Evolutionary conservation across 1,139 yeast genomes (phyloP).

Genomic region (Candida tetrigidarum): DNA sequence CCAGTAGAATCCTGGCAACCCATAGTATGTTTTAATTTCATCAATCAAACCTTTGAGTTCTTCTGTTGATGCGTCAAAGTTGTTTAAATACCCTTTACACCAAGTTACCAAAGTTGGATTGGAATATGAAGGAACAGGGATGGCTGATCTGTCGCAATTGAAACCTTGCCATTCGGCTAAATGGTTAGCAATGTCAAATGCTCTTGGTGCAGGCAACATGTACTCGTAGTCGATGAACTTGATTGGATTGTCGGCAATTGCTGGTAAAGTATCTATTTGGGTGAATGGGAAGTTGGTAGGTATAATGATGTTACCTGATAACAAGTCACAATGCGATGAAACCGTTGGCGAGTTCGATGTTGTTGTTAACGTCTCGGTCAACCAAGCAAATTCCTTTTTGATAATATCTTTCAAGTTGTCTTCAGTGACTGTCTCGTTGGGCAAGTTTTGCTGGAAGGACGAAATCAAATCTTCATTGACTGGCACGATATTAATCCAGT

Average conservation of each 20-base stretch:
- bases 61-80: conserved; percentile 27
- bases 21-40: conserved; percentile 67
- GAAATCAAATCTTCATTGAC: conserved; percentile 44
- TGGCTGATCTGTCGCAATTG: conserved; percentile 63
- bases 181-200: conserved; percentile 85
- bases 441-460: conserved; percentile 42
- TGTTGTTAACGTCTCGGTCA: conserved; percentile 38
- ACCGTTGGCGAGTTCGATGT: conserved; percentile 55
- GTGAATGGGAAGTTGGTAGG: conserved; percentile 40
- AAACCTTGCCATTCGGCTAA: conserved; percentile 90
- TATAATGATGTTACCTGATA: conserved; percentile 73
- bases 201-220: conserved; percentile 79
- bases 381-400: conserved; percentile 58
- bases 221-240: conserved; percentile 82
- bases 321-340: conserved; percentile 71
- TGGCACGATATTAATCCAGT: conserved; percentile 69
- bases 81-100: conserved; percentile 53
- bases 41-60: conserved; percentile 43
- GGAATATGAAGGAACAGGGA: conserved; percentile 53
- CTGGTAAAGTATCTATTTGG: conserved; percentile 25
- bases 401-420: conserved; percentile 44
- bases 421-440: conserved; percentile 22
- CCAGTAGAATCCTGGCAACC: conserved; percentile 86
- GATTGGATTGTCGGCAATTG: conserved; percentile 46
- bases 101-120: conserved; percentile 57